Base-by-base conservation (phyloP, 805 yeast genomes). In the Saccharomycopsis sp. region DNA sequence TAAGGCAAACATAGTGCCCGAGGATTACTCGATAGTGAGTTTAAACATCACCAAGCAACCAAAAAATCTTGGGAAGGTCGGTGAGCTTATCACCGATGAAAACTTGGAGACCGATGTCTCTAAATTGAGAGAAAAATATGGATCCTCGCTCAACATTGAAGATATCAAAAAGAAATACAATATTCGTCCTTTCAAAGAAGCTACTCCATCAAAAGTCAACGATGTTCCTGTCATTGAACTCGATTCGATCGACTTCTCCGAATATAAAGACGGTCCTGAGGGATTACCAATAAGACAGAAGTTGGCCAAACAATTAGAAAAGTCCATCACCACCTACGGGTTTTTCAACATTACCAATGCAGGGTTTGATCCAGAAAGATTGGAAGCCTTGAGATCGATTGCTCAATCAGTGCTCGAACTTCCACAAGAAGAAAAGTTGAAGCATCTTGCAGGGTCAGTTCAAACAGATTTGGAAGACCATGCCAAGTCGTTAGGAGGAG, bases 291-390 rank as follows among this genome's bases (percentile, higher is more conserved):
- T 66, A 8, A 64, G 80, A 52, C 62, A 66, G 58, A 57, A 52
- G 14, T 66, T 77, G 49, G 81, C 80, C 1, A 60, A 58, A 1
- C 67, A 70, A 53, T 66, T 78, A 7, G 79, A 77, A 58, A 65
- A 66, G 34, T 71, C 80, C 0, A 63, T 78, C 17, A 66, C 74
- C 1, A 72, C 76, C 0, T 71, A 72, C 55, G 81, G 81, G 1
- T 78, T 78, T 63, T 75, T 77, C 67, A 59, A 59, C 38, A 57
- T 59, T 17, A 47, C 47, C 9, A 58, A 58, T 25, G 49, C 63
- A 58, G 73, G 73, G 1, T 61, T 66, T 9, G 53, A 62, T 14
- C 50, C 50, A 12, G 66, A 67, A 25, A 57, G 62, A 55, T 64
- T 77, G 14, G 74, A 69, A 12, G 67, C 69, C 12, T 62, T 76